Evolutionary conservation across 495 filamentous ascomycete species (phyloP).

Genomic region (Xylaria cubensis): DNA sequence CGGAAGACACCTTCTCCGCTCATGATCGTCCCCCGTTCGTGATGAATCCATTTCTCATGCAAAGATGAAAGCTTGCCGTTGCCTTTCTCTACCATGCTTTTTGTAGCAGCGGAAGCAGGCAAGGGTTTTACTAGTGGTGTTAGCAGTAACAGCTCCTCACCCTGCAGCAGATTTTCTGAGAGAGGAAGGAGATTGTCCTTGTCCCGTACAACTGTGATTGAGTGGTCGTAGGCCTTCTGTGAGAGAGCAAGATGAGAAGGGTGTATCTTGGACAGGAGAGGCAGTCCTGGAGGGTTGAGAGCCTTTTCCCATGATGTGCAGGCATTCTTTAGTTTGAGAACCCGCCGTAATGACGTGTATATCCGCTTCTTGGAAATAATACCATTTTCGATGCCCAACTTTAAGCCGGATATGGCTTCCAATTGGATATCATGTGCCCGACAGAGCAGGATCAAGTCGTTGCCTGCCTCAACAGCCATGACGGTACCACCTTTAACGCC

Average conservation of each 20-base stretch:
- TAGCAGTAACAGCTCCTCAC: conserved; percentile 81
- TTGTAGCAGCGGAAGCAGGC: conserved; percentile 76
- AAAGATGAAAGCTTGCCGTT: conserved; percentile 51
- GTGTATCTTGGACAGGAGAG: conserved; percentile 75
- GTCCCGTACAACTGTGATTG: conserved; percentile 86
- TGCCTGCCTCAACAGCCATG: conserved; percentile 93
- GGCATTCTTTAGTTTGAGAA: conserved; percentile 75
- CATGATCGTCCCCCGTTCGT: conserved; percentile 74
- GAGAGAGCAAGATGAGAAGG: conserved; percentile 79
- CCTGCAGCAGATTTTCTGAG: conserved; percentile 75
- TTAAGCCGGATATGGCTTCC: conserved; percentile 84
- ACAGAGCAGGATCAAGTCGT: conserved; percentile 84
- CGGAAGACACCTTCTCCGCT: conserved; percentile 88
- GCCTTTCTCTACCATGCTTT: conserved; percentile 55
- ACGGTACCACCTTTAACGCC: conserved; percentile 91
- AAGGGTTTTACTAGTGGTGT: conserved; percentile 87
- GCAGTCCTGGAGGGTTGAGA: conserved; percentile 76
- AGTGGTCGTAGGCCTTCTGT: conserved; percentile 80
- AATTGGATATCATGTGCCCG: conserved; percentile 84
- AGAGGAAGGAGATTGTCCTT: conserved; percentile 79
- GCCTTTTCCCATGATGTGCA: conserved; percentile 87
- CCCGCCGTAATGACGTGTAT: conserved; percentile 72
- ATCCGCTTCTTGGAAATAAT: conserved; percentile 80
- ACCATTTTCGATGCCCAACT: conserved; percentile 83
- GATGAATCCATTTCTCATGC: conserved; percentile 61